phyloP scores from a whole-genome alignment of 2,329 filamentous ascomycete genomes.

The Byssochlamys sp. region DNA sequence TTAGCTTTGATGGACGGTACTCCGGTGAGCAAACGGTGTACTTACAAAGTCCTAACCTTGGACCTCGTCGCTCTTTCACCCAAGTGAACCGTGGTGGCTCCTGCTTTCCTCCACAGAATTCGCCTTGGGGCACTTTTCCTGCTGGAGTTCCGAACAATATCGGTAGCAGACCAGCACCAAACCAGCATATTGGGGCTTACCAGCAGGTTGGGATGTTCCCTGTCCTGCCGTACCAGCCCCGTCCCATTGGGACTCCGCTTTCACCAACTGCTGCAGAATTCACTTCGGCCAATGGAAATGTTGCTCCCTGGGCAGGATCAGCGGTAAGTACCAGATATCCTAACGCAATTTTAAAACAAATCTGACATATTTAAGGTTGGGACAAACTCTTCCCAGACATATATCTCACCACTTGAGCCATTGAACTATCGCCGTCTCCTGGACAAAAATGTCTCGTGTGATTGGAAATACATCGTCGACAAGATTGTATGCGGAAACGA shows the following conservation, averaged over 20 bases:
- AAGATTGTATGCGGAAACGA: slow-evolving; percentile 99
- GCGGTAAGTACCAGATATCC: slow-evolving; percentile 44
- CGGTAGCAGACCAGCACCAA: slow-evolving; percentile 18
- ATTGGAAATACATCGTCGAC: slow-evolving; percentile 99
- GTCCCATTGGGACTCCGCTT: slow-evolving; percentile 54
- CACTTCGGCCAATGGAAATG: slow-evolving; percentile 38
- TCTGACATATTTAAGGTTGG: slow-evolving; percentile 13
- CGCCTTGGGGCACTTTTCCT: slow-evolving; percentile 25
- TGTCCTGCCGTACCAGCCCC: slow-evolving; percentile 41
- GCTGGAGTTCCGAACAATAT: slow-evolving; percentile 15
- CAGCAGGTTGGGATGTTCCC: slow-evolving; percentile 28
- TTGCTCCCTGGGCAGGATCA: slow-evolving; percentile 25
- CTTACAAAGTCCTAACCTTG: slow-evolving; percentile 15
- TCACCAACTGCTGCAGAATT: slow-evolving; percentile 69
- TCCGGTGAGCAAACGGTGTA: slow-evolving; percentile 22
- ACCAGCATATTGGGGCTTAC: slow-evolving; percentile 21
- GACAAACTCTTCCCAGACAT: slow-evolving; percentile 58
- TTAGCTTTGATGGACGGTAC: slow-evolving; percentile 20
- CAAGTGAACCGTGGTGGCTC: slow-evolving; percentile 22
- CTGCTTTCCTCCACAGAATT: slow-evolving; percentile 23
- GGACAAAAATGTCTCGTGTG: slow-evolving; percentile 91
- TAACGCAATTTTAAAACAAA: slow-evolving; percentile 10
- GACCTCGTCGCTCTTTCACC: slow-evolving; percentile 20
- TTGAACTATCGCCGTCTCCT: slow-evolving; percentile 92
- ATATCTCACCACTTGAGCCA: slow-evolving; percentile 77